Percentiles rank a stretch among this genome's conserved stretches.
Conservation (phyloP, 768 basidiomycete species). For the Amylocystis lapponica region DNA sequence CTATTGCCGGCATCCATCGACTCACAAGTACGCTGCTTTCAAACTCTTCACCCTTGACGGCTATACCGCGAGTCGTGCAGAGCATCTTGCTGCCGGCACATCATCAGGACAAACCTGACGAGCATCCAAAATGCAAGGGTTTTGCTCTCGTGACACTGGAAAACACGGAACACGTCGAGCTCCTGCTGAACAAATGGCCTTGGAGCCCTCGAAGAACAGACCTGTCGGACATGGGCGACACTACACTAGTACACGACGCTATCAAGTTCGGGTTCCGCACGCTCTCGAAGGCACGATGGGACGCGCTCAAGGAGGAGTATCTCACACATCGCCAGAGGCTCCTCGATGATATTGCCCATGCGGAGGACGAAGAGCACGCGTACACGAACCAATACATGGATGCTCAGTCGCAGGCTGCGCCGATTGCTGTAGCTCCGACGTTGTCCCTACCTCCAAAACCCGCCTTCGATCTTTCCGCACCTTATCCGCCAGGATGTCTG, state of each 20-base stretch:
- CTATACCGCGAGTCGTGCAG: conserved; percentile 34
- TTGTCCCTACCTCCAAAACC: not conserved
- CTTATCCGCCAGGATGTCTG: conserved; percentile 62
- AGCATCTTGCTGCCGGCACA: conserved; percentile 54
- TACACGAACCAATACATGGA: not conserved
- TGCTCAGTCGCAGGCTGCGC: not conserved
- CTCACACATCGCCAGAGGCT: conserved; percentile 53
- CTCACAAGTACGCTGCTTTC: conserved; percentile 37
- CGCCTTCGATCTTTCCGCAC: conserved; percentile 16
- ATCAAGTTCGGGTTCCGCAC: conserved; percentile 53
- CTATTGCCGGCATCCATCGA: conserved; percentile 41
- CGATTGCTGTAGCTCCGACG: not conserved
- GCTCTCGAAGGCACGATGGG: conserved; percentile 57
- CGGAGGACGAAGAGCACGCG: not conserved
- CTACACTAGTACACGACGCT: conserved; percentile 35
- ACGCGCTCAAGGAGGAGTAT: conserved; percentile 62
- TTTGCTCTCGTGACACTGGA: conserved; percentile 67
- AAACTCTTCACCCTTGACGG: conserved; percentile 2
- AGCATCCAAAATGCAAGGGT: conserved; percentile 59
- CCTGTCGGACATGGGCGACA: not conserved
- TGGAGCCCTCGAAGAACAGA: conserved; percentile 39
- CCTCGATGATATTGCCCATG: conserved; percentile 37
- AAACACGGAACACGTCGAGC: conserved; percentile 31
- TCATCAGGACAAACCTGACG: conserved; percentile 52
- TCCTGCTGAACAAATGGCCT: conserved; percentile 50